phyloP scores from a whole-genome alignment of 2,329 filamentous ascomycete species.

The Chaetomiaceae sp. region DNA sequence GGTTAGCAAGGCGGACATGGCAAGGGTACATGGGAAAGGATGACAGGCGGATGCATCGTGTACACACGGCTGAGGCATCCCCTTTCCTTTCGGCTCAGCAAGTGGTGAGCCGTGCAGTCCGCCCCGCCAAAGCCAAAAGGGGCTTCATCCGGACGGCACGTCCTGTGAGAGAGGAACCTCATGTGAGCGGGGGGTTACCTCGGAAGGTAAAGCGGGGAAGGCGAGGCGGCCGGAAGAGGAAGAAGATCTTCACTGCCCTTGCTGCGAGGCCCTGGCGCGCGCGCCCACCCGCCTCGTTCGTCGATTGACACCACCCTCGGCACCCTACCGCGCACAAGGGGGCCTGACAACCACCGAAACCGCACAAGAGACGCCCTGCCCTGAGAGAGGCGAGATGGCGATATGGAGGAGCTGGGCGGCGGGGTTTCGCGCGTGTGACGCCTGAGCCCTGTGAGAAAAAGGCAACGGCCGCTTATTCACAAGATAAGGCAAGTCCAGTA shows the following conservation, averaged over 20 bases:
- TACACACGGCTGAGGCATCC: constrained; percentile 3
- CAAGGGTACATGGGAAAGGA: neutral
- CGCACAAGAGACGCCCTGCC: too few relatives aligned
- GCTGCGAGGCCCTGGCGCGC: neutral
- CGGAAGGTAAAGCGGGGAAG: constrained; percentile 4
- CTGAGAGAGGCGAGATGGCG: too few relatives aligned
- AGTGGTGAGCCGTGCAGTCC: neutral
- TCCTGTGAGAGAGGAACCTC: neutral
- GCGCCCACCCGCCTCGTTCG: neutral
- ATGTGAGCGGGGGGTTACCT: constrained; percentile 2
- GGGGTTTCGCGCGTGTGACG: too few relatives aligned
- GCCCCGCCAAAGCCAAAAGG: constrained; percentile 4
- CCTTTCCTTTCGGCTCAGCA: constrained; percentile 4
- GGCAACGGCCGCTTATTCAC: too few relatives aligned
- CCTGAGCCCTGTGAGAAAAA: too few relatives aligned
- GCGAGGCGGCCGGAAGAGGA: constrained; percentile 13
- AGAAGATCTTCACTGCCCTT: constrained; percentile 14
- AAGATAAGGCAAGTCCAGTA: too few relatives aligned
- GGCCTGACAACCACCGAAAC: neutral
- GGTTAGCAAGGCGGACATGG: neutral
- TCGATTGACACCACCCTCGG: neutral
- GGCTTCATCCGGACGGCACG: constrained; percentile 1
- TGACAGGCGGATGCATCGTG: neutral
- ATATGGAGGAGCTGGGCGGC: too few relatives aligned
- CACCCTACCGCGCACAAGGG: neutral